These are phyloP conservation scores for Anethum foeniculum DNA, from an alignment of 140 eudicot genomes.

Conservation along the genomic window DNA sequence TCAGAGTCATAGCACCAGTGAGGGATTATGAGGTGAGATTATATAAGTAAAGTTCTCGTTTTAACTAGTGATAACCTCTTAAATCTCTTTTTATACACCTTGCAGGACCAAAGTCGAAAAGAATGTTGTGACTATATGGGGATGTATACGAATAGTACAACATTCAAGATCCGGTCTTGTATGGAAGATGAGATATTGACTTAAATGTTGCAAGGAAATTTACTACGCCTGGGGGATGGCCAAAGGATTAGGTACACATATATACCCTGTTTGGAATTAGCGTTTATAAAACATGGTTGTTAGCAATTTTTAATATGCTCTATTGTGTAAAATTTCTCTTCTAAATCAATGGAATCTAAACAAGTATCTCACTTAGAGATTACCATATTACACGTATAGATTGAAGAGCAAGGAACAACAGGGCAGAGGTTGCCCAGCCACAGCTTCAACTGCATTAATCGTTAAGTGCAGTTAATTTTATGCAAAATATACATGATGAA, in stretches of 20 bases:
- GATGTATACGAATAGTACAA: conserved; percentile 20
- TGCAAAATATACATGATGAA: too few species aligned
- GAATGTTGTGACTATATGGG: conserved; percentile 49
- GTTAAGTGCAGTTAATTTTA: neutral
- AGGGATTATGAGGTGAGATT: conserved; percentile 31
- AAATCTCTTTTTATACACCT: neutral
- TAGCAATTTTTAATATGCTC: neutral
- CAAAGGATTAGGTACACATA: too few species aligned
- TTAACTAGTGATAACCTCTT: neutral
- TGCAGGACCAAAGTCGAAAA: conserved; percentile 47
- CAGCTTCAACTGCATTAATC: too few species aligned
- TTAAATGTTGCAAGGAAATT: conserved; percentile 1
- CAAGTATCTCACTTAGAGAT: too few species aligned
- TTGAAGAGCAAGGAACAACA: neutral
- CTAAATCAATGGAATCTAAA: neutral
- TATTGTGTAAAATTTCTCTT: neutral
- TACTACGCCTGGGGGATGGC: neutral
- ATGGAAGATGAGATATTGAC: conserved; percentile 41
- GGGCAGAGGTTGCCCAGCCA: too few species aligned
- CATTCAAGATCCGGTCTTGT: conserved; percentile 42
- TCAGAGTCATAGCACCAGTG: conserved; percentile 35
- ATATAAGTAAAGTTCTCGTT: neutral
- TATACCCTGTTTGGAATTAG: too few species aligned
- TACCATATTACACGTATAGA: too few species aligned
- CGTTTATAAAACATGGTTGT: neutral